Conservation (phyloP, 1,284 basidiomycete genomes). For the Trichosporon faecale region DNA sequence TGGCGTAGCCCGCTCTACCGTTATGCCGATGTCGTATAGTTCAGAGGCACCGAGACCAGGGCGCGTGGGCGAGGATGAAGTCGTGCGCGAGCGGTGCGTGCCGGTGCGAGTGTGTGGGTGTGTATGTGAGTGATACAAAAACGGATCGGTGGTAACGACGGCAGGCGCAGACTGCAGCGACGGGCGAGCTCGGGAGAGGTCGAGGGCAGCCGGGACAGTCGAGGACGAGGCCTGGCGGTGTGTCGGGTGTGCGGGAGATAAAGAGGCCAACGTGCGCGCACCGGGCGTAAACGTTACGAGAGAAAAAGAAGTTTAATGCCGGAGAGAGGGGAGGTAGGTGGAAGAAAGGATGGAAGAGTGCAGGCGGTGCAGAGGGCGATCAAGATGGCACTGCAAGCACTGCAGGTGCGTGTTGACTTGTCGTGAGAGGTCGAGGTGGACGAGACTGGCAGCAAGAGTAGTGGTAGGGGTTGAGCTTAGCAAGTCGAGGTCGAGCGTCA, state of each 20-base stretch:
- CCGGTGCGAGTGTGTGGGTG: background rate
- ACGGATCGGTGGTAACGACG: background rate
- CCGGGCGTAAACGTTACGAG: constrained; percentile 9
- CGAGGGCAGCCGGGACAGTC: background rate
- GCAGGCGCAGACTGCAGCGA: background rate
- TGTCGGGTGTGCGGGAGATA: background rate
- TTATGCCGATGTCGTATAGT: background rate
- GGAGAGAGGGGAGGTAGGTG: no score
- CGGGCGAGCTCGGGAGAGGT: background rate
- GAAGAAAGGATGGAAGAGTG: background rate
- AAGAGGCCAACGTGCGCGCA: constrained; percentile 9
- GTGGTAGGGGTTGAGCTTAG: background rate
- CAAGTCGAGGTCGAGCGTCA: background rate
- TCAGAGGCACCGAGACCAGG: background rate
- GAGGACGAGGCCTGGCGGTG: background rate
- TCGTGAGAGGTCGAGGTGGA: background rate
- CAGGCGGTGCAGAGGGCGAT: background rate
- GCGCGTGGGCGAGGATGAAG: background rate
- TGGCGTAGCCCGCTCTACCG: background rate
- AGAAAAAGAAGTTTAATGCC: background rate
- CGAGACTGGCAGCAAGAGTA: background rate
- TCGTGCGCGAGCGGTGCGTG: background rate
- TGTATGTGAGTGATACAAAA: background rate
- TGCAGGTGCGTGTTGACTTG: background rate
- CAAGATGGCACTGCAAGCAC: background rate